These are phyloP conservation scores for Mycena maculata DNA, from an alignment of 768 basidiomycete species.

Conservation along the genomic window DNA sequence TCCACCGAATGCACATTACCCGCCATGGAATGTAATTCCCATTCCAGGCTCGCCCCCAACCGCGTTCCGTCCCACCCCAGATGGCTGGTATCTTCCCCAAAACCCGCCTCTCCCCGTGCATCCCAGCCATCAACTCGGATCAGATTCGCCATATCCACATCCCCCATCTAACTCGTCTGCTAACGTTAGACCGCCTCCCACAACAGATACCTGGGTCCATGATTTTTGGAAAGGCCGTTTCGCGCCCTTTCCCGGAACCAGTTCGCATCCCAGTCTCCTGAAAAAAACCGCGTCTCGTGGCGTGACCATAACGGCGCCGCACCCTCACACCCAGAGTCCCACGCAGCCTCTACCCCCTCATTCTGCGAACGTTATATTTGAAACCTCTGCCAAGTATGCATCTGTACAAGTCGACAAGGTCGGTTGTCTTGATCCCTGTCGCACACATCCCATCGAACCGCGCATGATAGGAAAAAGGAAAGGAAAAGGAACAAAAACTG, in stretches of 20 bases:
- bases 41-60: constrained; percentile 7
- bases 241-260: constrained; percentile 55
- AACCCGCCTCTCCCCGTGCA: neutral
- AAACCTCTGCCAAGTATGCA: constrained; percentile 4
- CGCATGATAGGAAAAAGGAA: constrained; percentile 4
- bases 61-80: constrained; percentile 20
- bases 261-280: constrained; percentile 49
- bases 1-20: constrained; percentile 8
- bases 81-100: constrained; percentile 33
- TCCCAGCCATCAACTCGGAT: neutral
- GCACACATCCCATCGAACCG: too few relatives aligned
- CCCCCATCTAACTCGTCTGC: constrained; percentile 2
- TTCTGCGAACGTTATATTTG: constrained; percentile 25
- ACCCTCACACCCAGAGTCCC: constrained; percentile 4
- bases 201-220: constrained; percentile 39
- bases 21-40: constrained; percentile 1
- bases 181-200: neutral
- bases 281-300: constrained; percentile 34
- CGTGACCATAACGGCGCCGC: constrained; percentile 34
- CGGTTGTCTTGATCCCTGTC: neutral
- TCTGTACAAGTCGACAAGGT: constrained; percentile 10
- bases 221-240: constrained; percentile 56
- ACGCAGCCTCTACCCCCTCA: constrained; percentile 20
- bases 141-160: neutral
- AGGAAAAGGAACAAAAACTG: constrained; percentile 29